Evolutionary conservation across 345 rosid genomes (phyloP), one percentile per base, ranked within the genome.

Genomic region (Excoecaria cochinchinensis): DNA sequence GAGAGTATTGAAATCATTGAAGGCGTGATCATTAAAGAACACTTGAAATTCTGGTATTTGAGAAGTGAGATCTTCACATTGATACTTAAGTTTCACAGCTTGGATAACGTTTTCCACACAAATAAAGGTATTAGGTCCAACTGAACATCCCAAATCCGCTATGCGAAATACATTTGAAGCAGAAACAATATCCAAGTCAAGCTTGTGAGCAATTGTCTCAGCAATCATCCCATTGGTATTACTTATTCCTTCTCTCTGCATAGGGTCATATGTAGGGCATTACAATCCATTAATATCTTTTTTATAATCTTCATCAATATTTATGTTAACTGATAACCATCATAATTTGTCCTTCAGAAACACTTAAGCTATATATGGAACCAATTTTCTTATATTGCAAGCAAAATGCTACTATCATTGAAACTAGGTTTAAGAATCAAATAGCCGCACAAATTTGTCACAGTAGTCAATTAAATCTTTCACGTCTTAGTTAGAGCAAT

Each of bases 81-180:
- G 69, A 69, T 59, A 75, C 67, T 61, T 89, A 17, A 48, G 39
- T 80, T 80, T 65, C 1, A 87, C 63, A 19, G 74, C 82, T 51
- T 79, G 73, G 44, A 88, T 53, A 39, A 89, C 56, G 77, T 87
- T 81, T 53, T 86, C 81, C 59, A 89, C 71, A 39, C 88, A 73
- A 17, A 65, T 21, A 63, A 89, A 58, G 47, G 94, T 82, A 76
- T 89, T 91, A 70, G 94, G 90, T 47, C 94, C 94, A 0, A 80
- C 89, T 9, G 94, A 89, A 75, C 94, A 91, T 69, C 97, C 97
- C 81, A 90, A 75, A 72, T 91, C 94, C 16, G 88, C 97, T 39
- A 91, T 62, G 13, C 24, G 56, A 13, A 91, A 74, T 47, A 79
- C 78, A 61, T 68, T 78, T 42, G 89, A 79, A 22, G 69, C 19